phyloP scores from a whole-genome alignment of 2,329 filamentous ascomycete species.

The Cordyceps javanica region DNA sequence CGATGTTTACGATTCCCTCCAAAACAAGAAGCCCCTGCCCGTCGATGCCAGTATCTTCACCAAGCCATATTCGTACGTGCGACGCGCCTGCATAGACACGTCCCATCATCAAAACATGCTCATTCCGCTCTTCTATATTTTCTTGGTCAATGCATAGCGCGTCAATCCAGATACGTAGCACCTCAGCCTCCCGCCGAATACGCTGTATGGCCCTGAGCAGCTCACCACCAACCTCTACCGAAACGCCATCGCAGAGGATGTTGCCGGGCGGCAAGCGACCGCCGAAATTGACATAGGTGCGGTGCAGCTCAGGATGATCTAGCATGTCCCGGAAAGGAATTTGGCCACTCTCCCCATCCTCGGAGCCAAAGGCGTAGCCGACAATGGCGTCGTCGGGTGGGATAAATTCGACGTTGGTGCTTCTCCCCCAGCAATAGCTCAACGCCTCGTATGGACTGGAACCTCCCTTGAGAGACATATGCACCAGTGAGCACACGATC shows the following conservation, averaged over 20 bases:
- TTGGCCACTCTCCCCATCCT: neutral
- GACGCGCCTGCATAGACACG: constrained; percentile 11
- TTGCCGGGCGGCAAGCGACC: neutral
- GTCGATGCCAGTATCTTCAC: constrained; percentile 13
- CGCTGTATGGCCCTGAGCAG: constrained; percentile 10
- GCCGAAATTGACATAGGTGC: neutral
- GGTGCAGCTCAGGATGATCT: neutral
- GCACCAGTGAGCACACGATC: neutral
- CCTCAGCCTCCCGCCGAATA: neutral
- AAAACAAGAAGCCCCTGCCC: neutral
- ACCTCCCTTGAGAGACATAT: neutral
- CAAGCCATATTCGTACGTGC: constrained; percentile 13
- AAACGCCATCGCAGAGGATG: constrained; percentile 10
- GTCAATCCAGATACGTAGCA: constrained; percentile 13
- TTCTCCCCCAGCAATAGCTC: constrained; percentile 3
- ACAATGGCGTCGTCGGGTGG: neutral
- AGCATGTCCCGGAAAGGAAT: neutral
- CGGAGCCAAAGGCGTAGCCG: neutral
- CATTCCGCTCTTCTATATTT: constrained; percentile 11
- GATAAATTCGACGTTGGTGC: neutral
- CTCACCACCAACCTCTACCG: constrained; percentile 10
- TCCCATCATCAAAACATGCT: constrained; percentile 15
- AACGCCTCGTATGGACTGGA: neutral
- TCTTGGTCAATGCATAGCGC: constrained; percentile 15
- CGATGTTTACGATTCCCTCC: neutral